Evolutionary conservation across 2,329 filamentous ascomycete genomes (phyloP), one percentile per base, ranked within the genome.

Genomic region (Exophiala calicioides): DNA sequence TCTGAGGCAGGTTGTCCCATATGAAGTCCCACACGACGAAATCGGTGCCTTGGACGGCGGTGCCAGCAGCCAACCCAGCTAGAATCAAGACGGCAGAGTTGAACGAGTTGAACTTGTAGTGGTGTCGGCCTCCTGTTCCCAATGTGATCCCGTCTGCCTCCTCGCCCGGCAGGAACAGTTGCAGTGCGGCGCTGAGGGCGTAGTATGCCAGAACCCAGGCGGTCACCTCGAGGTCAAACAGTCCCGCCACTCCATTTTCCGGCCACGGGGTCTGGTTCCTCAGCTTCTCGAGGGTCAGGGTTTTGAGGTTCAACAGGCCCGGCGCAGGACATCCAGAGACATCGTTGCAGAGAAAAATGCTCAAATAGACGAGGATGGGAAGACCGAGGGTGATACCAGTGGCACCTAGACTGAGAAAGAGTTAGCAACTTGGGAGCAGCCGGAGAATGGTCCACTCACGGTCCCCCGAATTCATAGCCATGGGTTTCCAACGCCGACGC

Each of bases 11-110:
- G 72, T 97, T 91, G 64, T 95, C 84, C 73, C 86, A 85, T 62
- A 97, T 89, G 69, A 90, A 97, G 19, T 85, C 88, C 91, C 91
- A 98, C 40, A 96, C 79, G 6, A 82, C 78, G 61, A 95, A 96
- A 15, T 91, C 78, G 40, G 88, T 81, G 46, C 91, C 91, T 58
- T 91, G 80, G 3, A 82, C 69, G 29, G 83, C 68, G 3, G 90
- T 95, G 37, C 90, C 90, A 6, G 84, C 84, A 24, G 82, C 82
- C 41, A 84, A 79, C 4, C 85, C 73, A n/a, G 77, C 76, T 33
- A 95, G 73, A 39, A 85, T 90, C 53, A 86, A 76, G 44, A 89
- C 68, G 51, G 84, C 84, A n/a, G 88, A 89, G 55, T 75, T 72
- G 67, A 93, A 85, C 7, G 88, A 78, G 66, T 89, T 89, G 67